Evolutionary conservation across 176 grass and related monocot species (phyloP).

Genomic region (Otatea glauca): DNA sequence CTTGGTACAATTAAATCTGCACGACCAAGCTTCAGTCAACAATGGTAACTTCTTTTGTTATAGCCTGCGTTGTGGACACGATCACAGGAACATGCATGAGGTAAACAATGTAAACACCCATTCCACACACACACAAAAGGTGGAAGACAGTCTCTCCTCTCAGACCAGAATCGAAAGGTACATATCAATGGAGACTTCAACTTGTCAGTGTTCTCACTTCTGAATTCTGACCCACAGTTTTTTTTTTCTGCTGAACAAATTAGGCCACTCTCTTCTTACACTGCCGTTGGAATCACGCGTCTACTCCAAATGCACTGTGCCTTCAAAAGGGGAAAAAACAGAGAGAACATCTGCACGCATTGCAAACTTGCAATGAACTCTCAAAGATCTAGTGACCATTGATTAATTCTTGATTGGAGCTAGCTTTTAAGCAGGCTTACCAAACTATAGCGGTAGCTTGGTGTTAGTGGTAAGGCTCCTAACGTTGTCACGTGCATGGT

Average conservation of each 20-base stretch:
- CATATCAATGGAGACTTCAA: background rate
- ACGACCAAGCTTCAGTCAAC: conserved; percentile 6
- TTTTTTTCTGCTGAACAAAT: background rate
- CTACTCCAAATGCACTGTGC: background rate
- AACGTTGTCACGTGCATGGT: background rate
- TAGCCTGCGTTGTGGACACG: background rate
- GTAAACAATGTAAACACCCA: background rate
- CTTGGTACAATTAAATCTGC: background rate
- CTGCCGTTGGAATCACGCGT: conserved; percentile 8
- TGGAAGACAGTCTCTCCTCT: background rate
- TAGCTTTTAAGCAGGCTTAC: background rate
- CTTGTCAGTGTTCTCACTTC: background rate
- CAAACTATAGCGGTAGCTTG: background rate
- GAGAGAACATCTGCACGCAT: no score
- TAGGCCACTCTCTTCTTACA: background rate
- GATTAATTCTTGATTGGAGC: background rate
- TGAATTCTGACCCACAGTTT: background rate
- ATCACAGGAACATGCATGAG: background rate
- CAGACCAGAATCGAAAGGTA: background rate
- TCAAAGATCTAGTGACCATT: background rate
- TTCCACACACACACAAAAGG: background rate
- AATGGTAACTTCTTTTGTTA: background rate
- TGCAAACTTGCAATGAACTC: no score
- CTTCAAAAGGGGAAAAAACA: background rate
- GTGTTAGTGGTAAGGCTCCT: background rate